Percentiles rank a stretch among this genome's conserved stretches.
Conservation (phyloP, 2,329 filamentous ascomycete genomes). For the Aspergillus thermomutatus region DNA sequence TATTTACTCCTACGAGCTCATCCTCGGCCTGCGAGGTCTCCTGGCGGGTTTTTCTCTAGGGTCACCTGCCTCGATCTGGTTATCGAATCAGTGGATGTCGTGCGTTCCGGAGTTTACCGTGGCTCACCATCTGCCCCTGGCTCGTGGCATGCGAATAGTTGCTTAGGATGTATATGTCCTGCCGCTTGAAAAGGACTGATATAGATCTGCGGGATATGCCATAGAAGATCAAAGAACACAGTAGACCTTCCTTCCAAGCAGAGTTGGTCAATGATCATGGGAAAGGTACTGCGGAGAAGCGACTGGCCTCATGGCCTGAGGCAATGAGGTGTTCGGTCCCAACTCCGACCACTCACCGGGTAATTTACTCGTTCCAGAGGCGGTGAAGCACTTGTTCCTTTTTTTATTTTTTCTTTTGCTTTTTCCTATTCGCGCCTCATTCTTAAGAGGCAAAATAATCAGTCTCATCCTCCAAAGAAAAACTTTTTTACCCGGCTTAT, state of each 20-base stretch:
- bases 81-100: not conserved
- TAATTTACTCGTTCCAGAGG: conserved; percentile 7
- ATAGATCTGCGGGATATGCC: not conserved
- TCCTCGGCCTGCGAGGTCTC: not conserved
- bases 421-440: conserved; percentile 1
- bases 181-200: not conserved
- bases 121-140: not conserved
- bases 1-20: not conserved
- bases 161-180: not conserved
- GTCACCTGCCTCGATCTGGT: not conserved
- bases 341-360: conserved; percentile 8
- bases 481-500: not conserved
- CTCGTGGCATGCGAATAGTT: not conserved
- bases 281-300: conserved; percentile 2
- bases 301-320: not conserved
- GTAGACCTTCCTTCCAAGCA: not conserved
- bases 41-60: not conserved
- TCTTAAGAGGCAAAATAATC: not conserved
- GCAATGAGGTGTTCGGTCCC: not conserved
- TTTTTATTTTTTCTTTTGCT: not conserved
- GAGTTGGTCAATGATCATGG: not conserved
- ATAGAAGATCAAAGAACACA: not conserved
- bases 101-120: not conserved
- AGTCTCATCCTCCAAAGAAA: not conserved
- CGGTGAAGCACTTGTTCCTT: conserved; percentile 4